Evolutionary conservation across 805 yeast genomes (phyloP).

Genomic region (Wickerhamiella kazuoi): DNA sequence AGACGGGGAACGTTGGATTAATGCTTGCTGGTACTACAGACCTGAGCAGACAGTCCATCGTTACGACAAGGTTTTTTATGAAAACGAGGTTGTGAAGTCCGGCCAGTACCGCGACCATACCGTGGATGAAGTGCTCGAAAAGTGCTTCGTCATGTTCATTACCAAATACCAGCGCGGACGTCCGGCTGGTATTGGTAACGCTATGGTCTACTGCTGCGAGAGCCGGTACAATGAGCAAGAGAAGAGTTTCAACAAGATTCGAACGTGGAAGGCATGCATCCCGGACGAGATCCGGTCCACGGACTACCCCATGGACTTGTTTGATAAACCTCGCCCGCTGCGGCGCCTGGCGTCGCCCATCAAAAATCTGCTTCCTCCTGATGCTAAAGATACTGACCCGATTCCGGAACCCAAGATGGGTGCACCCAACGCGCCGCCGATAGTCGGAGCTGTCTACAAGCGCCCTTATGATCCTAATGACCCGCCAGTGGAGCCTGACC

Average conservation of each 20-base stretch:
- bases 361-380: constrained; percentile 54
- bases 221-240: constrained; percentile 83
- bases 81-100: constrained; percentile 88
- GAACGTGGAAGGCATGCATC: constrained; percentile 97
- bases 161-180: constrained; percentile 92
- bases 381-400: constrained; percentile 54
- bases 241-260: constrained; percentile 77
- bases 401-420: constrained; percentile 73
- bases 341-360: constrained; percentile 70
- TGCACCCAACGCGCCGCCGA: constrained; percentile 79
- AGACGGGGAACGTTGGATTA: constrained; percentile 72
- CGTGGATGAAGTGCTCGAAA: constrained; percentile 75
- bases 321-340: constrained; percentile 65
- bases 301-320: constrained; percentile 30
- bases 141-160: constrained; percentile 86
- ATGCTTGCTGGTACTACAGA: constrained; percentile 94
- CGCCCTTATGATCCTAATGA: constrained; percentile 61
- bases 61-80: constrained; percentile 72
- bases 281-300: constrained; percentile 85
- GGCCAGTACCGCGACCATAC: constrained; percentile 93
- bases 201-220: constrained; percentile 81
- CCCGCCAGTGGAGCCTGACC: constrained; percentile 54
- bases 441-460: constrained; percentile 76
- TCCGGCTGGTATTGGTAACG: constrained; percentile 49
- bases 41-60: constrained; percentile 97